Percentiles rank a stretch among this genome's conserved stretches.
These are phyloP conservation scores for Fusarium tjaetaba DNA, from an alignment of 2,329 filamentous ascomycete species.

Conservation along the genomic window DNA sequence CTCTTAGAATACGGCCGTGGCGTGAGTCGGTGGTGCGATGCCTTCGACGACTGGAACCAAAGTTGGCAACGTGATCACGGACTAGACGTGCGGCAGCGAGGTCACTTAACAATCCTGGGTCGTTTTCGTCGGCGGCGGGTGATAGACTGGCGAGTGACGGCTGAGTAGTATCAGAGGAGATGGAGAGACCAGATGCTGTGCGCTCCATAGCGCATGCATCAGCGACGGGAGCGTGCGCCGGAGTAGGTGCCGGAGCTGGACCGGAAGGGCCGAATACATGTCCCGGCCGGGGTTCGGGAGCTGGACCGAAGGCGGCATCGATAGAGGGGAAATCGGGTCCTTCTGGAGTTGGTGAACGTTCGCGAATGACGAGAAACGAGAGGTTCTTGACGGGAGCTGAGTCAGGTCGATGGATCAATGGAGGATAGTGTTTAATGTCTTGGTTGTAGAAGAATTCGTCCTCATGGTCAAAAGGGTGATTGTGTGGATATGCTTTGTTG, in stretches of 20 bases:
- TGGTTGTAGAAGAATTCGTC: constrained; percentile 21
- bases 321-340: constrained; percentile 25
- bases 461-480: constrained; percentile 9
- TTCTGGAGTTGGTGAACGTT: constrained; percentile 44
- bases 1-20: constrained; percentile 66
- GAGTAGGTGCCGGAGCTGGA: not conserved
- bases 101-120: constrained; percentile 54
- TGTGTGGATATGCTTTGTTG: constrained; percentile 17
- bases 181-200: constrained; percentile 60
- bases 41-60: constrained; percentile 47
- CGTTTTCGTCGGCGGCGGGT: constrained; percentile 43
- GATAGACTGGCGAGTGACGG: constrained; percentile 41
- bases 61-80: constrained; percentile 56
- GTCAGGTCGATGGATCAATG: constrained; percentile 28
- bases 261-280: constrained; percentile 30
- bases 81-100: constrained; percentile 60
- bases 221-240: constrained; percentile 3
- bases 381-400: constrained; percentile 47
- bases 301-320: constrained; percentile 22
- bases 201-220: constrained; percentile 54
- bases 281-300: constrained; percentile 29
- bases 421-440: constrained; percentile 21
- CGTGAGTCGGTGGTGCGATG: constrained; percentile 59
- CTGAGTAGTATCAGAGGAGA: constrained; percentile 54
- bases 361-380: constrained; percentile 53